Base-by-base conservation (phyloP, 352 stramenopile species). In the Globisporangium canariense region DNA sequence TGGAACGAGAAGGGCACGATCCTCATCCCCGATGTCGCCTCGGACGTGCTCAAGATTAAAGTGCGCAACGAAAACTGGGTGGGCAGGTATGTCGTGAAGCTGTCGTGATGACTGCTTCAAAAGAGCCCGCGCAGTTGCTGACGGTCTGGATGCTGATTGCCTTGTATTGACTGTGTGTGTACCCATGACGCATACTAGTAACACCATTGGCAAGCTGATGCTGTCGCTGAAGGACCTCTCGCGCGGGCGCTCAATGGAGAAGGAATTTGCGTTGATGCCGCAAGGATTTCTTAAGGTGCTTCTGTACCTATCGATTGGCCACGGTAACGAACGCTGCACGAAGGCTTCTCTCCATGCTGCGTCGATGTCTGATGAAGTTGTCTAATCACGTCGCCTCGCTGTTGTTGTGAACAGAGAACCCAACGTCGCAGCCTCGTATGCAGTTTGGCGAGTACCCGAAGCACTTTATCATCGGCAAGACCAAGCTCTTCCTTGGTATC, bases 41-140 rank as follows among this genome's bases (percentile, higher is more conserved):
- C 79, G 36, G 81, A 89, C 55, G 69, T 90, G 57, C 70, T 92
- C 62, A 82, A 83, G 50, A 78, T 92, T 67, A 81, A 81, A 47
- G 64, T 92, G 25, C 74, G 87, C 58, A 92, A 92, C 65, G 82
- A 92, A 55, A 92, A 92, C 70, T 90, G 80, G 79, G 78, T 88
- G 20, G 86, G 86, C 59, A 92, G 83, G 81, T 91, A 49, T 62
- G 70, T 56, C 3, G 1, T 46, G 49, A 18, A 18, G 3, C n/a
- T 4, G 25, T 32, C 18, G 30, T 34, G 28, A 10, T 4, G 18
- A 13, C 13, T 4, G 36, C 11, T 13, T 38, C 14, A 13, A 38
- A 20, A 38, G 22, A 22, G 22, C 22, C 20, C 6, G 13, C 7
- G 49, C 9, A 2, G 41, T n/a, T 13, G 28, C 9, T 62, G 18